These are phyloP conservation scores for Hygrophoropsis aurantiaca DNA, from an alignment of 768 basidiomycete genomes.

Conservation along the genomic window DNA sequence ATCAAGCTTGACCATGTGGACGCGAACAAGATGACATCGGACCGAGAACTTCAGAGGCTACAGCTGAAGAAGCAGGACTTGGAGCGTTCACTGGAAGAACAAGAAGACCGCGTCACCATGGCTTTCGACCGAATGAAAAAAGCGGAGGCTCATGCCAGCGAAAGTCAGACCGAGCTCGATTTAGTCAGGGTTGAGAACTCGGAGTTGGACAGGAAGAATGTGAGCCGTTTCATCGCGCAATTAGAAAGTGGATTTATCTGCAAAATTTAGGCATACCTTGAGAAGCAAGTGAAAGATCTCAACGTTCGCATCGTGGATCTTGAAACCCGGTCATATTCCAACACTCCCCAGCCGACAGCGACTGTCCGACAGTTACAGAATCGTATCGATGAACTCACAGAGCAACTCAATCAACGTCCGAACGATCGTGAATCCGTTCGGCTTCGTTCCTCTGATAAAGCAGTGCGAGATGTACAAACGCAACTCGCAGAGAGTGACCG, in stretches of 20 bases:
- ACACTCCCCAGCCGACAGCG: slow-evolving; percentile 55
- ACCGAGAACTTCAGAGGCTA: slow-evolving; percentile 72
- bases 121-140: slow-evolving; percentile 80
- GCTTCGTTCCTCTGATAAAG: slow-evolving; percentile 46
- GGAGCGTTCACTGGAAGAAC: slow-evolving; percentile 74
- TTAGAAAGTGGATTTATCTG: slow-evolving; percentile 1
- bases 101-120: slow-evolving; percentile 69
- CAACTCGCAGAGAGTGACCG: slow-evolving; percentile 64
- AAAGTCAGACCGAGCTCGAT: slow-evolving; percentile 75
- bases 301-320: slow-evolving; percentile 82
- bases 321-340: slow-evolving; percentile 74
- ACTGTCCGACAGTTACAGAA: slow-evolving; percentile 62
- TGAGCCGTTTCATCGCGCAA: slow-evolving; percentile 29
- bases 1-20: slow-evolving; percentile 79
- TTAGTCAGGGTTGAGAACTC: slow-evolving; percentile 81
- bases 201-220: slow-evolving; percentile 75
- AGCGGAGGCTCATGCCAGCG: slow-evolving; percentile 72
- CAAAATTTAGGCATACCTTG: slow-evolving; percentile 63
- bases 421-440: slow-evolving; percentile 37
- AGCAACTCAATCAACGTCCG: slow-evolving; percentile 40
- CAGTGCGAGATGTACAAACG: slow-evolving; percentile 49
- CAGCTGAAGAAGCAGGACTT: slow-evolving; percentile 82
- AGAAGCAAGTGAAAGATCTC: slow-evolving; percentile 84
- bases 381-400: slow-evolving; percentile 68
- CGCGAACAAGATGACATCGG: slow-evolving; percentile 65